Evolutionary conservation across 164 flowering plant species (phyloP).

Genomic region (Aristolochia fimbriata): DNA sequence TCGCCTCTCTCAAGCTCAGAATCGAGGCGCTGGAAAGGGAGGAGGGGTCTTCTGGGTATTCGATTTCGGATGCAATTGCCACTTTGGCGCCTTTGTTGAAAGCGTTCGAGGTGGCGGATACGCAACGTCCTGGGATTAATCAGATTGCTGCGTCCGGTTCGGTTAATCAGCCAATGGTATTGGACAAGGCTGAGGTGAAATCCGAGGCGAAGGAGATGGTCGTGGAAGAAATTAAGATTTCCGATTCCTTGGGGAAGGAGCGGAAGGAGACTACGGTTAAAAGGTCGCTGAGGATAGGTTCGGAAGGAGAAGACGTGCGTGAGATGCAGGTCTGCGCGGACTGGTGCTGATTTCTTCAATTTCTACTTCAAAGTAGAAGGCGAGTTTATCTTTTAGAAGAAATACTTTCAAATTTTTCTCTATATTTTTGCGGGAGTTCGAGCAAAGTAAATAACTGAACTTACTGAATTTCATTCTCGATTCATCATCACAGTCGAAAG

Average conservation of each 20-base stretch:
- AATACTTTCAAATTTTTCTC: no score
- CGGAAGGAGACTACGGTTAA: conserved; percentile 17
- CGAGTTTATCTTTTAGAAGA: conserved; percentile 2
- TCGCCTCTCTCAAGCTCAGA: conserved; percentile 34
- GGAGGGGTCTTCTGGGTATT: conserved; percentile 11
- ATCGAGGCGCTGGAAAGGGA: conserved; percentile 39
- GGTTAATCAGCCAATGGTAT: conserved; percentile 23
- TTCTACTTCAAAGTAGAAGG: conserved; percentile 8
- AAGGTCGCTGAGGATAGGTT: conserved; percentile 43
- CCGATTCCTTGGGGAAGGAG: conserved; percentile 12
- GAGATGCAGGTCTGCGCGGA: conserved; percentile 68
- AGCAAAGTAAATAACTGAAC: no score
- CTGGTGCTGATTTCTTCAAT: conserved; percentile 7
- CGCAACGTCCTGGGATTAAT: conserved; percentile 8
- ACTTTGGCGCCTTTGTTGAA: conserved; percentile 22
- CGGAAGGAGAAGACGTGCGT: conserved; percentile 83
- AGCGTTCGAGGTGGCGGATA: conserved; percentile 36
- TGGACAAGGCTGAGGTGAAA: conserved; percentile 24
- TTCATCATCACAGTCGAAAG: no score
- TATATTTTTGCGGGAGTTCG: no score
- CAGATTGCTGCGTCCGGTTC: conserved; percentile 41
- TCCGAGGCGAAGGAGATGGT: conserved; percentile 21
- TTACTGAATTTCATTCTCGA: no score
- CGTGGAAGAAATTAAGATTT: conserved; percentile 29
- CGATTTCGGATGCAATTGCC: conserved; percentile 24